phyloP scores from a whole-genome alignment of 257 asterid species.

The Capsicum rhomboideum region DNA sequence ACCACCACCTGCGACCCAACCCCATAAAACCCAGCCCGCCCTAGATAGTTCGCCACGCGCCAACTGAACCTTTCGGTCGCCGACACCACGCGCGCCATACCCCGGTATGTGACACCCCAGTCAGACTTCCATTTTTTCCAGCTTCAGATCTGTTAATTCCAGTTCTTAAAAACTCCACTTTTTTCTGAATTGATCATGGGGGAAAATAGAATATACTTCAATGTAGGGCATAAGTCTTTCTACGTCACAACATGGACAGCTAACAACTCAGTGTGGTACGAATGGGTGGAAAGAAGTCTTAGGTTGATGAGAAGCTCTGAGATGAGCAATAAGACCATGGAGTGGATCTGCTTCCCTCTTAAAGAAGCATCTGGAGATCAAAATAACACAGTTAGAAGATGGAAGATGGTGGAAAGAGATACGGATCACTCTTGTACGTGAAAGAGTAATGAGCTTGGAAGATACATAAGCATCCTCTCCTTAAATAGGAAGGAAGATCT shows the following conservation, averaged over 20 bases:
- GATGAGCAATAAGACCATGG: neutral
- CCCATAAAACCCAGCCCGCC: no score
- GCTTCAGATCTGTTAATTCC: no score
- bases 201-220: neutral
- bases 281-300: neutral
- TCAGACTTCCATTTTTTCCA: no score
- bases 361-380: neutral
- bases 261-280: neutral
- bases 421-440: neutral
- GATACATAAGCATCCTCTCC: neutral
- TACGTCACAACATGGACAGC: neutral
- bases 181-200: neutral
- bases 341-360: neutral
- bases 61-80: no score
- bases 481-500: neutral
- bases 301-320: neutral
- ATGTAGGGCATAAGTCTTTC: neutral
- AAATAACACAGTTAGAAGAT: neutral
- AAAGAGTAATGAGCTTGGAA: neutral
- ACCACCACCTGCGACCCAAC: no score
- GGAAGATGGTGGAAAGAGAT: neutral
- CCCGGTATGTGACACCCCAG: no score
- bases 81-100: no score
- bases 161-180: no score
- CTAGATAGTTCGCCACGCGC: no score